Evolutionary conservation across 768 basidiomycete genomes (phyloP).

Genomic region (Mycena alexandri): DNA sequence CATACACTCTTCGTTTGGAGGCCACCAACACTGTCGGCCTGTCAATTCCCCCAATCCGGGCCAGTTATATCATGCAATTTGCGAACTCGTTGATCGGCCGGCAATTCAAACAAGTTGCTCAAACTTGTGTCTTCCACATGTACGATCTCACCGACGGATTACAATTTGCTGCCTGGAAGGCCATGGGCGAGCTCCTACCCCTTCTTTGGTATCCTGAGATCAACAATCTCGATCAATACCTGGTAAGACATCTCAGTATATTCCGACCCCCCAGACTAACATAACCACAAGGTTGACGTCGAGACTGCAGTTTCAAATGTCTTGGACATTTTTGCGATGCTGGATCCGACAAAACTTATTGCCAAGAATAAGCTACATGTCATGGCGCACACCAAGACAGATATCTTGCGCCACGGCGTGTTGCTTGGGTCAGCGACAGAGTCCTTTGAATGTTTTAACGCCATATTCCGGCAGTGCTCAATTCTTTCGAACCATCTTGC

Average conservation of each 20-base stretch:
- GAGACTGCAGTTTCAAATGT: background rate
- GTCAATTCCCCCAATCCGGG: conserved; percentile 40
- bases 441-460: conserved; percentile 1
- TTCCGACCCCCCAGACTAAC: background rate
- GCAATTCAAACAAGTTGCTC: conserved; percentile 44
- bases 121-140: conserved; percentile 43
- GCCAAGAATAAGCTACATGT: conserved; percentile 11
- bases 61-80: conserved; percentile 45
- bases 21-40: conserved; percentile 39
- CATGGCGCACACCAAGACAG: background rate
- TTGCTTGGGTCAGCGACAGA: background rate
- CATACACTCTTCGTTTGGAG: conserved; percentile 37
- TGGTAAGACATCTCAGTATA: conserved; percentile 30
- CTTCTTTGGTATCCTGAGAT: conserved; percentile 47
- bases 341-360: background rate
- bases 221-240: conserved; percentile 38
- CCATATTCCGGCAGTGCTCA: background rate
- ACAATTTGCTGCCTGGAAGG: conserved; percentile 41
- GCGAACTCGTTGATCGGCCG: conserved; percentile 43
- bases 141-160: conserved; percentile 39
- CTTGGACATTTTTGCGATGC: conserved; percentile 2
- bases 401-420: background rate
- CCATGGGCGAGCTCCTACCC: conserved; percentile 37
- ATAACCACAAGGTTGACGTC: background rate
- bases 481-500: conserved; percentile 9